These are phyloP conservation scores for Celoporthe dispersa DNA, from an alignment of 2,329 filamentous ascomycete species.

Conservation along the genomic window DNA sequence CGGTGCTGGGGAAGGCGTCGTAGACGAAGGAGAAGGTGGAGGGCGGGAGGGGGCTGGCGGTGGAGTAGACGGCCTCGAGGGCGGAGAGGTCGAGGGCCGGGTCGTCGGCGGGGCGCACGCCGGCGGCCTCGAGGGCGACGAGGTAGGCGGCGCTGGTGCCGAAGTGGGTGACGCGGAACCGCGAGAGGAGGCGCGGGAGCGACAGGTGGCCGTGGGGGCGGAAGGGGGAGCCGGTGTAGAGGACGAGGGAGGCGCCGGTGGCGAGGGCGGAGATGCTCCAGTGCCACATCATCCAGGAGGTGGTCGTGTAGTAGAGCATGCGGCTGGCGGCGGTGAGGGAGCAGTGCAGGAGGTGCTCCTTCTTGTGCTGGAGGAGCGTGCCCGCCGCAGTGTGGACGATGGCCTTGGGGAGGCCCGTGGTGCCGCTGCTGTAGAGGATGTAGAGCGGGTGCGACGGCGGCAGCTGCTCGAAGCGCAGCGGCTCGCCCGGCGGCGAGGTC, in stretches of 20 bases:
- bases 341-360: conserved; percentile 88
- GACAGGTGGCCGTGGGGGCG: conserved; percentile 77
- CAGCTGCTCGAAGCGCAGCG: conserved; percentile 74
- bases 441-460: conserved; percentile 88
- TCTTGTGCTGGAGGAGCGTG: conserved; percentile 94
- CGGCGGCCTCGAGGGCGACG: conserved; percentile 83
- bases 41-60: conserved; percentile 87
- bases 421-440: conserved; percentile 91
- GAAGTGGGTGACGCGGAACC: conserved; percentile 86
- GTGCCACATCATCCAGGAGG: conserved; percentile 99
- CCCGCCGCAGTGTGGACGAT: conserved; percentile 92
- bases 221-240: conserved; percentile 95
- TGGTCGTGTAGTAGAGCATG: conserved; percentile 93
- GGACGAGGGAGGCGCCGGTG: conserved; percentile 77
- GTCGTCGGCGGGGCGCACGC: conserved; percentile 62
- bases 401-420: conserved; percentile 85
- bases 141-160: conserved; percentile 95
- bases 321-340: conserved; percentile 74
- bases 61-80: conserved; percentile 89
- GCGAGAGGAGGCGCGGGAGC: conserved; percentile 80
- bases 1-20: conserved; percentile 73
- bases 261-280: conserved; percentile 90
- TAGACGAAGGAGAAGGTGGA: conserved; percentile 94
- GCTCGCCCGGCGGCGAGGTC: conserved; percentile 46
- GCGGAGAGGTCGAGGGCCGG: conserved; percentile 60